Evolutionary conservation across 2,329 filamentous ascomycete genomes (phyloP), one percentile per base, ranked within the genome.

Genomic region (Chaetomiaceae sp.): DNA sequence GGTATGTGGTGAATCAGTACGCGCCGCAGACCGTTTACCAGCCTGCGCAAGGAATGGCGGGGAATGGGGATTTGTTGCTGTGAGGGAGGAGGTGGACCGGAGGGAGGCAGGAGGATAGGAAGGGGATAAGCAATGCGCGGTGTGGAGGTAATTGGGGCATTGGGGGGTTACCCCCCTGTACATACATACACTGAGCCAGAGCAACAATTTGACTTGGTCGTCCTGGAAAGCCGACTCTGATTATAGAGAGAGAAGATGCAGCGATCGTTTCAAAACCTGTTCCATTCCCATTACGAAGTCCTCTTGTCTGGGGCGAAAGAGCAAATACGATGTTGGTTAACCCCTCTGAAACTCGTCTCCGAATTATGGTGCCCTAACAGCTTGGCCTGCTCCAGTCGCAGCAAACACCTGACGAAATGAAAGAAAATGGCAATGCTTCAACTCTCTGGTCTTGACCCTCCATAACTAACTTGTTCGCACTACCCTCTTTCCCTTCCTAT

Each of bases 1-100:
- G 77, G 47, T 85, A 85, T 64, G 85, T 95, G 46, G 90, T 95
- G 43, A 95, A 86, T 67, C 89, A 92, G 65, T 89, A 89, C 63
- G 84, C 85, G 54, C 85, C 86, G 38, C 82, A 95, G 69, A 84
- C 88, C 57, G 81, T 86, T 33, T 85, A 90, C 65, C 85, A 88
- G 66, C 85, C 85, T 11, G 79, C 82, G 21, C 79, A 80, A 59
- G 84, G 81, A 42, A 77, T 76, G 21, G 80, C 78, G 9, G 80
- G 77, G 59, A 89, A 88, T 60, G 85, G 85, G 7, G 87, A 91
- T 72, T 72, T 91, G 69, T 72, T 91, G 64, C 74, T 85, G 67
- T 72, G 44, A 25, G n/a, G n/a, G n/a, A n/a, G n/a, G n/a, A n/a
- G n/a, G n/a, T n/a, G n/a, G n/a, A n/a, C n/a, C n/a, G n/a, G n/a